Base-by-base conservation (phyloP, 495 filamentous ascomycete species). In the Lentithecium fluviatile region DNA sequence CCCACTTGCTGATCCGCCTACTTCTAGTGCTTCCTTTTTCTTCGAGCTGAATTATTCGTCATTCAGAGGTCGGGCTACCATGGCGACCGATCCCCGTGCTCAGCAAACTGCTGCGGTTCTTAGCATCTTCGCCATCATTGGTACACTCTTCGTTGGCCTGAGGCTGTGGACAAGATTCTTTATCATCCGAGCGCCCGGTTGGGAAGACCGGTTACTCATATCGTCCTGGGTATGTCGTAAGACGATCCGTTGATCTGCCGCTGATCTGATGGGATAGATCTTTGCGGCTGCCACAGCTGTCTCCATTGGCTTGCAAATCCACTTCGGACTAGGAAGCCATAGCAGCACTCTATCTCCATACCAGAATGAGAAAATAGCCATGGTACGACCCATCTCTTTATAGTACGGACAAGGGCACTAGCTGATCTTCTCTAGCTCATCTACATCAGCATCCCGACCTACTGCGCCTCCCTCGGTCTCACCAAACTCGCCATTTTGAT, bases 1-100 rank as follows among this genome's bases (percentile, higher is more conserved):
- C 73, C 7, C 61, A 65, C 52, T 81, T 82, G 64, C 78, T 78
- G 4, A 32, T 32, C 29, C 4, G 29, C 10, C 29, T 32, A 4
- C 29, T 32, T 4, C 29, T 10, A 10, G 29, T 10, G 4, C 10
- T 32, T 32, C 10, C 29, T 32, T 10, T 10, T 32, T 32, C 29
- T 10, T 32, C 29, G 10, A 32, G 3, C 29, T 32, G 10, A 3
- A 32, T 32, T 32, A 10, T 32, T 3, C 10, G 29, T 32, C 10
- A 10, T 4, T 32, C 29, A 10, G 29, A 60, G 46, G 34, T 37
- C 29, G 29, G 20, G 7, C 19, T 12, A 32, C 43, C 21, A 61
- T 61, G 58, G 24, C 34, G 2, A 37, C 54, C 2, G 29, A 24
- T 25, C 38, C 45, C 5, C 49, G 49, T 40, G 58, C 34, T 1